Percentiles rank a stretch among this genome's conserved stretches.
phyloP scores from a whole-genome alignment of 1,284 basidiomycete genomes.

The Anthracocystis setariae region DNA sequence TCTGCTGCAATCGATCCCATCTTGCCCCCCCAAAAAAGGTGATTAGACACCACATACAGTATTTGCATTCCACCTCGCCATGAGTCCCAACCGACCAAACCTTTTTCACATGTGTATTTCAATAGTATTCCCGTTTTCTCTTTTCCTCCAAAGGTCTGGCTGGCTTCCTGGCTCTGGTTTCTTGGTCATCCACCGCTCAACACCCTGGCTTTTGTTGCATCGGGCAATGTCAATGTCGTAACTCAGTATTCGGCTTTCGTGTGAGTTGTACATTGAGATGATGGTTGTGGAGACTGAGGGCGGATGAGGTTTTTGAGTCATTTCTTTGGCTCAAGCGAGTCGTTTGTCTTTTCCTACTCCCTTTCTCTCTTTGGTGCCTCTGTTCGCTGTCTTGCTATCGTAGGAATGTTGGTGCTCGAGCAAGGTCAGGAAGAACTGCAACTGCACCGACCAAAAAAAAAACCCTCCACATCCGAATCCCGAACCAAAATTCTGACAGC shows the following conservation, averaged over 20 bases:
- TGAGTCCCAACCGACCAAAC: background rate
- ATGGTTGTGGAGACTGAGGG: background rate
- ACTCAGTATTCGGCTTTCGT: background rate
- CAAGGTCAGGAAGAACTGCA: slow-evolving; percentile 2
- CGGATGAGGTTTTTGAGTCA: slow-evolving; percentile 14
- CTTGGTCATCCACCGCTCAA: slow-evolving; percentile 15
- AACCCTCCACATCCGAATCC: slow-evolving; percentile 39
- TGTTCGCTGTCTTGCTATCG: too few relatives aligned
- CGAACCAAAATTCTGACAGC: slow-evolving; percentile 6
- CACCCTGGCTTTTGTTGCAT: background rate
- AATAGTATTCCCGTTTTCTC: slow-evolving; percentile 40
- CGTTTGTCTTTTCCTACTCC: slow-evolving; percentile 18
- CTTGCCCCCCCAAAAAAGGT: background rate
- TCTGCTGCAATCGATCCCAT: too few relatives aligned
- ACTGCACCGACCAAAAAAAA: slow-evolving; percentile 3
- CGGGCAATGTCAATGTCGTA: background rate
- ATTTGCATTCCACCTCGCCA: slow-evolving; percentile 7
- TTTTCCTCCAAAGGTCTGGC: slow-evolving; percentile 2
- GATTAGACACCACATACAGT: slow-evolving; percentile 6
- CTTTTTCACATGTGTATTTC: slow-evolving; percentile 35
- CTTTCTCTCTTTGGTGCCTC: background rate
- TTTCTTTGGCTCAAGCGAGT: slow-evolving; percentile 20
- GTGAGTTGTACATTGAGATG: background rate
- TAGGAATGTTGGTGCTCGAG: too few relatives aligned
- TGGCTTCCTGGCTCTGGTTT: background rate